Base-by-base conservation (phyloP, 139 green algal species). In the Diplosphaera chodatii region DNA sequence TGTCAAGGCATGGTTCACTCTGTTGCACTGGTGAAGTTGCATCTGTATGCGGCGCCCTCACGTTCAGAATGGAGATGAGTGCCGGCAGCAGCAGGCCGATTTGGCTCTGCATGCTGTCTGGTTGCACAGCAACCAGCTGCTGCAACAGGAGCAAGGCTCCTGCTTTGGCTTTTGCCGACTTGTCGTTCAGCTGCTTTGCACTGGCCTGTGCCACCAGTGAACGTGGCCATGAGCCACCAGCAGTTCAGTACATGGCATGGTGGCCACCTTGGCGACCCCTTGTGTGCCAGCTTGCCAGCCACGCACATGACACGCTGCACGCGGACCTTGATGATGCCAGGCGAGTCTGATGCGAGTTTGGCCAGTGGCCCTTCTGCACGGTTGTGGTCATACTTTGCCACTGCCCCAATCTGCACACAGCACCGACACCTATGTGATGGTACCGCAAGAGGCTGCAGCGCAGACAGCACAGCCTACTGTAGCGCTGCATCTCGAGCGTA, bases 141-240 rank as follows among this genome's bases (percentile, higher is more conserved):
- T 80, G 76, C 69, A 98, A 82, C 63, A 94, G 73, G 4, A 55
- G 63, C 66, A 98, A 91, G 62, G 82, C 86, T 25, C 79, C 88
- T 27, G 82, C 64, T 70, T 87, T 78, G 2, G 88, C 91, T 75
- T 96, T 97, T 32, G 84, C 56, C 5, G 74, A 88, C 84, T 91
- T 92, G 40, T 91, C 86, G 21, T 72, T 73, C 40, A 97, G 89
- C 81, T 94, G 82, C 28, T 70, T 70, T 4, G 84, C 79, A 1
- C 78, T 55, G 15, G 83, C 80, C 34, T 48, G 37, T 6, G 10
- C n/a, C n/a, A n/a, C n/a, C n/a, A n/a, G n/a, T n/a, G n/a, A n/a
- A n/a, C n/a, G n/a, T n/a, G n/a, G n/a, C n/a, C n/a, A n/a, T n/a
- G n/a, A n/a, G n/a, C n/a, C n/a, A n/a, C n/a, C n/a, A n/a, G n/a